Percentiles rank a stretch among this genome's conserved stretches.
Conservation (phyloP, 306 rosid species). For the Acacia melanoxylon region DNA sequence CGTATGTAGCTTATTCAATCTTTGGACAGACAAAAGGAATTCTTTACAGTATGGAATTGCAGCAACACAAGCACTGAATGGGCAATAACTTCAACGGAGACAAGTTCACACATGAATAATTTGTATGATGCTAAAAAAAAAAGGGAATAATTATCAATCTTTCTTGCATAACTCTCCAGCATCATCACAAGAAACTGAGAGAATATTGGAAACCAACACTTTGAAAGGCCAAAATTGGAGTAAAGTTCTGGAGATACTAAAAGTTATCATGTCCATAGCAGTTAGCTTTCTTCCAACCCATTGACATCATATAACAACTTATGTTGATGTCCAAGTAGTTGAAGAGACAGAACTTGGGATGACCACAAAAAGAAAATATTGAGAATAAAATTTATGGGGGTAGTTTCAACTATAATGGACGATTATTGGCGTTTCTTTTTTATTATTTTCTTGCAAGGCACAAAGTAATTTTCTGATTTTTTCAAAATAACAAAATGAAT, state of each 20-base stretch:
- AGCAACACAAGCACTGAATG: conserved; percentile 1
- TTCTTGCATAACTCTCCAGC: neutral
- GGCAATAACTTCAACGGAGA: neutral
- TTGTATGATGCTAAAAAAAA: neutral
- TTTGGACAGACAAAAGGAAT: conserved; percentile 7
- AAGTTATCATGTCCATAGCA: neutral
- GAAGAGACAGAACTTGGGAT: neutral
- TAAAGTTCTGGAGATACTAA: neutral
- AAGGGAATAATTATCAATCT: neutral
- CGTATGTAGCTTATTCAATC: neutral
- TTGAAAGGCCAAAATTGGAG: conserved; percentile 21
- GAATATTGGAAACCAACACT: neutral
- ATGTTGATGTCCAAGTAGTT: neutral
- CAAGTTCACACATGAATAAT: neutral
- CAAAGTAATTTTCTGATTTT: neutral
- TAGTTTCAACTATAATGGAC: neutral
- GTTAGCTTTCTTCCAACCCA: conserved; percentile 5
- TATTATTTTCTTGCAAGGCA: neutral
- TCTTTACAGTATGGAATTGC: neutral
- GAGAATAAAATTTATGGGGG: neutral
- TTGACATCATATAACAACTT: conserved; percentile 7
- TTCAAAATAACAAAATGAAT: conserved; percentile 1
- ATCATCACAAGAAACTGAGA: neutral
- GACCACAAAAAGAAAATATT: neutral
- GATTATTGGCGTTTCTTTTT: neutral